These are phyloP conservation scores for Austroboletus olivaceoglutinosus DNA, from an alignment of 1,284 basidiomycete species.

Conservation along the genomic window DNA sequence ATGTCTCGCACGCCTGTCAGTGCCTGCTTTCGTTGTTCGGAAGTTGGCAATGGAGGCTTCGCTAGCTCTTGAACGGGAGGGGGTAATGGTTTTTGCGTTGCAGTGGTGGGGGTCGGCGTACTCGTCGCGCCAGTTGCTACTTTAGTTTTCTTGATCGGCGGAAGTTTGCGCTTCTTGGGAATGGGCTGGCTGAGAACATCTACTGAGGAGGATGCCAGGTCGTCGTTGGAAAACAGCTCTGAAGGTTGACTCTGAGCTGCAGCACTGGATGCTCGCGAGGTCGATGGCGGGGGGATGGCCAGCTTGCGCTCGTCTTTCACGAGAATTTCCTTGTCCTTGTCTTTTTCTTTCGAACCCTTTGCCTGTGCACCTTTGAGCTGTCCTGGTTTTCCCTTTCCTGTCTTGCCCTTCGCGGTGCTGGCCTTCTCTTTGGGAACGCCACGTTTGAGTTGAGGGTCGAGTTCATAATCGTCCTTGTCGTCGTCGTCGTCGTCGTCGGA, in stretches of 20 bases:
- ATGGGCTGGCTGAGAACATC: slow-evolving; percentile 23
- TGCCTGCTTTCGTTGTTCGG: slow-evolving; percentile 40
- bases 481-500: too few relatives aligned
- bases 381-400: slow-evolving; percentile 12
- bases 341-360: slow-evolving; percentile 29
- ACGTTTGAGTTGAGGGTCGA: slow-evolving; percentile 30
- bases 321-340: slow-evolving; percentile 34
- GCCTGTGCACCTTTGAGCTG: slow-evolving; percentile 20
- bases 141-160: slow-evolving; percentile 74
- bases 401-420: slow-evolving; percentile 26
- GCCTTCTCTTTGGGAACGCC: slow-evolving; percentile 26
- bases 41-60: slow-evolving; percentile 21
- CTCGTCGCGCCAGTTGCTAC: slow-evolving; percentile 18
- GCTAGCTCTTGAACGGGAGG: slow-evolving; percentile 22
- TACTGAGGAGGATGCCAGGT: slow-evolving; percentile 11
- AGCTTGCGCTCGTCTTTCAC: slow-evolving; percentile 44
- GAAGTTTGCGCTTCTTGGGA: slow-evolving; percentile 63
- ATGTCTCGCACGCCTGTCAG: slow-evolving; percentile 51
- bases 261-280: slow-evolving; percentile 27
- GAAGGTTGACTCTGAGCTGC: slow-evolving; percentile 28
- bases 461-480: slow-evolving; percentile 37
- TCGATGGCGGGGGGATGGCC: slow-evolving; percentile 5
- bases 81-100: slow-evolving; percentile 31
- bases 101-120: slow-evolving; percentile 29
- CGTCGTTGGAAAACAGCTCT: slow-evolving; percentile 31